Evolutionary conservation across 192 early-diverging fungal species (phyloP).

Genomic region (Fimicolochytrium jonesii): DNA sequence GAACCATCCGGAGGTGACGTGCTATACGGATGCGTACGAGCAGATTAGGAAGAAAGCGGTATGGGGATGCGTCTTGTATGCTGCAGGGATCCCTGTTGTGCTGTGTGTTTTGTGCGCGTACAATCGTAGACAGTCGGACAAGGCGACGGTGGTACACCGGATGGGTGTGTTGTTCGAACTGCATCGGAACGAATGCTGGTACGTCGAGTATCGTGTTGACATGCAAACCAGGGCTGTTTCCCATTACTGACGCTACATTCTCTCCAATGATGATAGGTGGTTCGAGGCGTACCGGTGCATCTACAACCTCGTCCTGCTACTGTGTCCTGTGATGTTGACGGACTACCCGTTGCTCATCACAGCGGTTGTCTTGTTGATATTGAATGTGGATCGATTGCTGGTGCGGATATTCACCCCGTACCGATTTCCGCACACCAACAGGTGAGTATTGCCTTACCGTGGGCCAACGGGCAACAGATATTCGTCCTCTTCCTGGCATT

Average conservation of each 20-base stretch:
- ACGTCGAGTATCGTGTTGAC: neutral
- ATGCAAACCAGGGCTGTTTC: neutral
- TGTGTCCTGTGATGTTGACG: conserved; percentile 14
- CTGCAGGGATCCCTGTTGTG: conserved; percentile 17
- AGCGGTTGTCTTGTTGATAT: neutral
- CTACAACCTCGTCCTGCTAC: conserved; percentile 10
- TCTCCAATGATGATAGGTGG: no score
- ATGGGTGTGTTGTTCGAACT: conserved; percentile 20
- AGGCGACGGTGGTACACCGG: conserved; percentile 7
- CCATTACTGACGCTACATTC: neutral
- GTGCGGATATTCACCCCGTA: conserved; percentile 14
- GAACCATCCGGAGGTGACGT: conserved; percentile 13
- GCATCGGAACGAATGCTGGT: conserved; percentile 16
- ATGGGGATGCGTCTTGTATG: conserved; percentile 22
- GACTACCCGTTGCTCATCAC: conserved; percentile 19
- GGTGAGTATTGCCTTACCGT: neutral
- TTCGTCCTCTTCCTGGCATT: neutral
- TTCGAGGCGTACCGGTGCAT: conserved; percentile 13
- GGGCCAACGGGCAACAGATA: neutral
- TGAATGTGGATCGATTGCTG: conserved; percentile 11
- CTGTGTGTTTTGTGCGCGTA: neutral
- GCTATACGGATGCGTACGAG: conserved; percentile 16
- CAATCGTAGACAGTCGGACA: conserved; percentile 9
- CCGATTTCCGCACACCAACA: conserved; percentile 21
- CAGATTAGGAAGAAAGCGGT: conserved; percentile 7